These are phyloP conservation scores for Apocynum venetum DNA, from an alignment of 257 asterid species.

Conservation along the genomic window DNA sequence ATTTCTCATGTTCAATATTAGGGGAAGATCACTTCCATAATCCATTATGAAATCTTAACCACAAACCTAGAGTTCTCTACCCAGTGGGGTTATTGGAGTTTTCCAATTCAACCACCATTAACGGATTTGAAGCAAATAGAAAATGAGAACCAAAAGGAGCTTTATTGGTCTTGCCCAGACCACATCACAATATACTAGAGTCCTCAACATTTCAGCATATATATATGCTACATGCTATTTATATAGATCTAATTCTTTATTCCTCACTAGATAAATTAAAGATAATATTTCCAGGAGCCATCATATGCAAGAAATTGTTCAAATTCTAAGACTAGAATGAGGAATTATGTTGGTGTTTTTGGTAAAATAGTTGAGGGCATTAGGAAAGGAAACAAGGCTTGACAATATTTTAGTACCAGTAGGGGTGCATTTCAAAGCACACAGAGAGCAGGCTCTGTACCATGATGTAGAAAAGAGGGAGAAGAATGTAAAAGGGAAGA, in stretches of 20 bases:
- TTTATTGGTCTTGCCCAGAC: background rate
- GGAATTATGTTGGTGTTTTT: background rate
- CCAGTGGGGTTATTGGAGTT: no score
- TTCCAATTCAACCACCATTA: background rate
- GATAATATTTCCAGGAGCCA: background rate
- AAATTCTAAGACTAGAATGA: background rate
- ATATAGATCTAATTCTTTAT: background rate
- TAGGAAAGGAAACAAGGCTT: background rate
- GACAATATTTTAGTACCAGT: background rate
- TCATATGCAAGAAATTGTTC: no score
- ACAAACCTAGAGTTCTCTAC: background rate
- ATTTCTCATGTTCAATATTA: background rate
- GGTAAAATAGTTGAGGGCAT: background rate
- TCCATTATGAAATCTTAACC: background rate
- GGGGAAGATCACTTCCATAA: background rate
- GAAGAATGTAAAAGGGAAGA: no score
- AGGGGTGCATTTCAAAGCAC: background rate
- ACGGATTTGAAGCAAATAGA: background rate
- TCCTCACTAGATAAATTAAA: background rate
- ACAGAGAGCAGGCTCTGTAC: background rate
- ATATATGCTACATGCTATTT: background rate
- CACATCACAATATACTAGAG: background rate
- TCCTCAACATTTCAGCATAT: background rate
- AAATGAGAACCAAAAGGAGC: background rate
- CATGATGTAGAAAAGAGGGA: background rate